These are phyloP conservation scores for Medicago arabica DNA, from an alignment of 306 rosid species.

Conservation along the genomic window DNA sequence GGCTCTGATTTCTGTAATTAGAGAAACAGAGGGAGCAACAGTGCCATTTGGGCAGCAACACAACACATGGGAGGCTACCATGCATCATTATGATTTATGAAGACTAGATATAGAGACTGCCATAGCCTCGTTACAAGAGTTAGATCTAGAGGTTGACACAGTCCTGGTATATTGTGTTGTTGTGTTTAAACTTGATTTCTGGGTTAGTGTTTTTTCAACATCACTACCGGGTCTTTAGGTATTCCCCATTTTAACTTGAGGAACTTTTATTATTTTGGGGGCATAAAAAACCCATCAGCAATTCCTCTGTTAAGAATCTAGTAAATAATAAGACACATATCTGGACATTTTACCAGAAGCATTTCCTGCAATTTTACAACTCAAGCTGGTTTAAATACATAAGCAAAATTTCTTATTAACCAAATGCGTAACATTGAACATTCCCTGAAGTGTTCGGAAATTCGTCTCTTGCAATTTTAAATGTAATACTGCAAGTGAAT, in stretches of 20 bases:
- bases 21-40: no score
- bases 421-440: constrained; percentile 52
- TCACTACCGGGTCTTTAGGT: no score
- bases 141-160: no score
- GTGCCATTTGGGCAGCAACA: no score
- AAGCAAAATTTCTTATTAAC: constrained; percentile 82
- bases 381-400: constrained; percentile 38
- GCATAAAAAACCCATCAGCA: neutral
- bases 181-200: no score
- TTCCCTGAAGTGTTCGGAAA: constrained; percentile 45
- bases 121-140: no score
- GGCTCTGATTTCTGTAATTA: no score
- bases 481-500: constrained; percentile 38
- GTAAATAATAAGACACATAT: constrained; percentile 19
- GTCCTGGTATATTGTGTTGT: no score
- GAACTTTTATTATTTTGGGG: constrained; percentile 19
- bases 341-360: constrained; percentile 44
- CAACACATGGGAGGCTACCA: no score
- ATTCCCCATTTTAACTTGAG: neutral
- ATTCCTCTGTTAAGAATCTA: constrained; percentile 31
- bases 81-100: no score
- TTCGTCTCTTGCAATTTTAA: constrained; percentile 50
- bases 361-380: constrained; percentile 42
- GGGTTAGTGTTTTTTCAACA: no score
- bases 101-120: no score